A percentile compares a stretch with the other conserved stretches of the same genome.
phyloP scores from a whole-genome alignment of 768 basidiomycete species.

The Boletus reticulatus region DNA sequence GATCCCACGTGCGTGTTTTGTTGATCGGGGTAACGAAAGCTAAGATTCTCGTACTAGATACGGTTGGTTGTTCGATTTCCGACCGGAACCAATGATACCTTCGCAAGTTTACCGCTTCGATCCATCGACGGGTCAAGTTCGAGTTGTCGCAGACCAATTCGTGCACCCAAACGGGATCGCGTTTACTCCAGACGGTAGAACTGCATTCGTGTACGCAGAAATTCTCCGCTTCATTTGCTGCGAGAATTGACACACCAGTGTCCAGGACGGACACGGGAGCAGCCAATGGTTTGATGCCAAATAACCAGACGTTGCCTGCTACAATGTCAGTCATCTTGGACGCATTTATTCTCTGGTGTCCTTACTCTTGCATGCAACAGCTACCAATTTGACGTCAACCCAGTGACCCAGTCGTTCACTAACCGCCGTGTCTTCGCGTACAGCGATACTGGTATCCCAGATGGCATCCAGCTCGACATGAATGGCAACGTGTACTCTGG shows the following conservation, averaged over 20 bases:
- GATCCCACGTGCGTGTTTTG: conserved; percentile 53
- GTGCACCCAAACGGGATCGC: conserved; percentile 72
- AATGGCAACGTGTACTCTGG: conserved; percentile 66
- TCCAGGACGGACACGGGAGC: conserved; percentile 32
- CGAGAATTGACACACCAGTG: conserved; percentile 8
- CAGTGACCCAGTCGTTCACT: conserved; percentile 47
- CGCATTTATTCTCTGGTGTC: background rate
- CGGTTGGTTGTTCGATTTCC: conserved; percentile 64
- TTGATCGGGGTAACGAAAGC: background rate
- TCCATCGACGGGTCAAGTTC: conserved; percentile 58
- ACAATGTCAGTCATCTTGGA: conserved; percentile 51
- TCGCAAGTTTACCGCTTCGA: conserved; percentile 35
- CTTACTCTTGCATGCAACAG: conserved; percentile 34
- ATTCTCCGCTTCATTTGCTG: background rate
- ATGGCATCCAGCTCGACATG: conserved; percentile 64
- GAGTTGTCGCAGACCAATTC: conserved; percentile 77
- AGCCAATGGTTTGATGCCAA: conserved; percentile 43
- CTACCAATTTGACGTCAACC: conserved; percentile 67
- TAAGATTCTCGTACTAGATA: conserved; percentile 42
- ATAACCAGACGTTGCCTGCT: conserved; percentile 57
- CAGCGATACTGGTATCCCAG: conserved; percentile 60
- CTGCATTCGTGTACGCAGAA: conserved; percentile 55
- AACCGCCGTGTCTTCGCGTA: conserved; percentile 71
- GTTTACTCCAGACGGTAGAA: conserved; percentile 61
- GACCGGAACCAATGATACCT: conserved; percentile 54